Conservation (phyloP, 345 rosid genomes). For the Aurinia saxatilis region DNA sequence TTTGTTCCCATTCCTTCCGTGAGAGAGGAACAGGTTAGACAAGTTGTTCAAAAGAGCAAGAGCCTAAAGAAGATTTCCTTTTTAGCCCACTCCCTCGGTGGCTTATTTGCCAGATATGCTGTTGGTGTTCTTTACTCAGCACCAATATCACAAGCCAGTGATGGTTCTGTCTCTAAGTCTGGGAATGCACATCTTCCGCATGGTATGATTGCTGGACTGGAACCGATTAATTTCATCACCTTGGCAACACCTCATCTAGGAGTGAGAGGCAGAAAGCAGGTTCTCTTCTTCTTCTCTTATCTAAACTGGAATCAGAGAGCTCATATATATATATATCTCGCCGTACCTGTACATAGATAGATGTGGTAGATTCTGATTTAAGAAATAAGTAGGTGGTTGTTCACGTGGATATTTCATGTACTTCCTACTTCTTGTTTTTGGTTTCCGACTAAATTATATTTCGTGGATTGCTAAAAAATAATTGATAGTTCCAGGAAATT, state of each 20-base stretch:
- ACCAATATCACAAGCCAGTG: conserved; percentile 22
- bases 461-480: not conserved
- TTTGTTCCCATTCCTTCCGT: not conserved
- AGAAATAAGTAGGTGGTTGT: no score
- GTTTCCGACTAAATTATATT: no score
- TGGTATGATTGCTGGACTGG: conserved; percentile 81
- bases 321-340: no score
- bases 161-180: conserved; percentile 21
- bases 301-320: not conserved
- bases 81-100: conserved; percentile 97
- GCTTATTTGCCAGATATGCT: conserved; percentile 93
- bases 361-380: no score
- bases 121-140: conserved; percentile 61
- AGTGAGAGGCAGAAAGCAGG: conserved; percentile 97
- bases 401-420: no score
- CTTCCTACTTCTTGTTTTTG: no score
- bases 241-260: conserved; percentile 99
- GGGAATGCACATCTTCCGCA: conserved; percentile 30
- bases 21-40: conserved; percentile 46
- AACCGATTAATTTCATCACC: conserved; percentile 86
- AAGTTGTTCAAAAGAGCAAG: conserved; percentile 63
- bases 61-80: conserved; percentile 80
- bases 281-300: conserved; percentile 15
- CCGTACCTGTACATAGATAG: no score
- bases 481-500: not conserved